Percentiles rank a stretch among this genome's conserved stretches.
phyloP scores from a whole-genome alignment of 1,139 yeast genomes.

The Spathaspora sp. region DNA sequence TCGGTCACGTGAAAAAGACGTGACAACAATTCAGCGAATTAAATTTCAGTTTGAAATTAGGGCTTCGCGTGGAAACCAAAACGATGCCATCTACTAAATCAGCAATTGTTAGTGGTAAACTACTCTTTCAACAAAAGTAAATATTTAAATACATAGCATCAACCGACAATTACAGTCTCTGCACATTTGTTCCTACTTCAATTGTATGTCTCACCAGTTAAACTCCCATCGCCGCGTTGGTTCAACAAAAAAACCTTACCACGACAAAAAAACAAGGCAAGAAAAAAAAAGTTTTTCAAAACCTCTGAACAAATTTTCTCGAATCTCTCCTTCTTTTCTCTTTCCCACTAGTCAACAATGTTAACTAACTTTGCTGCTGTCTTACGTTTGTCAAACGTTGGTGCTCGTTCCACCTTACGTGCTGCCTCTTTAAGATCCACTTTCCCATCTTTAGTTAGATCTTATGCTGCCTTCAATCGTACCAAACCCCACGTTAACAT shows the following conservation, averaged over 20 bases:
- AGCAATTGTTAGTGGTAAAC: neutral
- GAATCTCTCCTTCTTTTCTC: neutral
- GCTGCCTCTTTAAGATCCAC: slow-evolving; percentile 12
- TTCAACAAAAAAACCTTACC: neutral
- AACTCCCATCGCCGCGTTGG: neutral
- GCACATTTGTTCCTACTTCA: neutral
- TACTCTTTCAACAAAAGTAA: too few species aligned
- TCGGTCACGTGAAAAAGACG: neutral
- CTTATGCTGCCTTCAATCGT: slow-evolving; percentile 76
- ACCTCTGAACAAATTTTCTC: neutral
- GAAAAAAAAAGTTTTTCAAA: slow-evolving; percentile 2
- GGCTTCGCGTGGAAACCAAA: neutral
- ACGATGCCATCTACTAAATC: neutral
- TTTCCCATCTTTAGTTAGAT: slow-evolving; percentile 40
- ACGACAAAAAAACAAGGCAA: neutral
- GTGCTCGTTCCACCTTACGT: slow-evolving; percentile 9
- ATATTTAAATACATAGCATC: neutral
- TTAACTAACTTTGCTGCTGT: slow-evolving; percentile 22
- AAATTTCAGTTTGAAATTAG: neutral
- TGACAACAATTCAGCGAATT: neutral
- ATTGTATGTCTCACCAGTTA: neutral
- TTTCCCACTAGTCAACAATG: slow-evolving; percentile 16
- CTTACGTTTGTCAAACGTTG: slow-evolving; percentile 15
- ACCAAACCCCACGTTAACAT: slow-evolving; percentile 94
- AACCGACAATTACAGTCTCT: neutral